Evolutionary conservation across 257 asterid genomes (phyloP), one percentile per base, ranked within the genome.

Genomic region (Lithospermum erythrorhizon): DNA sequence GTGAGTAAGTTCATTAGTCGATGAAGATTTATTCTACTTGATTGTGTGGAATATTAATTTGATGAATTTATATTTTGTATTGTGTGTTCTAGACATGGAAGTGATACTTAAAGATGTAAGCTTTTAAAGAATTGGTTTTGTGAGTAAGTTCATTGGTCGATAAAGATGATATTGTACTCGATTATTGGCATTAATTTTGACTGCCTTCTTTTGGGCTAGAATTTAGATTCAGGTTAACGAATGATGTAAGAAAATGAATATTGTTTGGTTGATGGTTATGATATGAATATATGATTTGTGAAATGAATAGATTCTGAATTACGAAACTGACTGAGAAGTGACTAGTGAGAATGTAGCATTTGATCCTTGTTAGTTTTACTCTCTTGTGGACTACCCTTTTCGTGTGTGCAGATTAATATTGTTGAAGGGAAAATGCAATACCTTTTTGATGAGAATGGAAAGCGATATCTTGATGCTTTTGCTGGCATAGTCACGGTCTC

Each of bases 371-470:
- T 63, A 63, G 10, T 21, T 55, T 64, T 29, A 29, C 68, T n/a
- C 47, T 15, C 21, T 53, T 32, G 2, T 23, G 9, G 49, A 5
- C 22, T 14, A 18, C 14, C 41, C 68, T 63, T 65, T 54, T 61
- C 23, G 8, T 62, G 49, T 58, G 61, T 52, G 63, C 89, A 90
- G 96, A 81, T 90, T 58, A 90, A 90, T 70, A 90, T 85, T 20
- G 98, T 90, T 57, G 96, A 90, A 72, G 98, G 98, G 70, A 90
- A 90, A 75, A 87, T 90, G 98, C 98, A 90, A 78, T 87, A 90
- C 66, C 64, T 90, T 83, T 90, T 68, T 68, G 98, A 90, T 20
- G 98, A 90, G 69, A 85, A 65, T 20, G 96, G 95, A 37, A 85
- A 73, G 73, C 90, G 98, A 15, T 90, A 90, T 71, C 96, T 90